Conservation (phyloP, 2,329 filamentous ascomycete genomes). For the Colletotrichum cereale region DNA sequence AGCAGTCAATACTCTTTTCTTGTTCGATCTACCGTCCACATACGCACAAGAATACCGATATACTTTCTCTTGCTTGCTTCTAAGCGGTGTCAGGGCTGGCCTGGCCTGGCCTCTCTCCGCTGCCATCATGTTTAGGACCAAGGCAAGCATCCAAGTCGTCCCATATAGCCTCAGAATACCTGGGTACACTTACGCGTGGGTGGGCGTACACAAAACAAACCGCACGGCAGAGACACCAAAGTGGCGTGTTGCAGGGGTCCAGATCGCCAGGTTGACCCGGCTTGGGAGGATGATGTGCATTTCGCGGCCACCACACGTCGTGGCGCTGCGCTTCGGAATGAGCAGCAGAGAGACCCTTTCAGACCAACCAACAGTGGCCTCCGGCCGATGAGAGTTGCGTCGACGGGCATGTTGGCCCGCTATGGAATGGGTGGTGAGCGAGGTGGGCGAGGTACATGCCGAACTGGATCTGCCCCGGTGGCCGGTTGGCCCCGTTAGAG, state of each 20-base stretch:
- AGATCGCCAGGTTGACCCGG: conserved; percentile 20
- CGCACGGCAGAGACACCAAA: conserved; percentile 30
- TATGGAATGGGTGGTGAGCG: conserved; percentile 2
- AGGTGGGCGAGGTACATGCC: conserved; percentile 10
- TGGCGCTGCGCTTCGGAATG: conserved; percentile 20
- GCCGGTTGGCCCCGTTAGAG: not conserved
- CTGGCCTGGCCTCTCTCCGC: conserved; percentile 18
- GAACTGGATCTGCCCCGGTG: not conserved
- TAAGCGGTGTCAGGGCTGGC: conserved; percentile 2
- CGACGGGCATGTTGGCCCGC: not conserved
- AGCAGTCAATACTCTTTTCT: conserved; percentile 6
- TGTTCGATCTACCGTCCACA: conserved; percentile 7
- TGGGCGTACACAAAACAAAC: conserved; percentile 20
- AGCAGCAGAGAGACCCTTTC: conserved; percentile 11
- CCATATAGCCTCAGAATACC: not conserved
- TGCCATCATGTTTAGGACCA: conserved; percentile 26
- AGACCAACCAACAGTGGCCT: not conserved
- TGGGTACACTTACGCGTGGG: not conserved
- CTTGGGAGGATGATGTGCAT: conserved; percentile 28
- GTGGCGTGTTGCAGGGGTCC: conserved; percentile 34
- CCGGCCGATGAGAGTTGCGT: not conserved
- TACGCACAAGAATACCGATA: not conserved
- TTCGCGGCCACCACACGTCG: conserved; percentile 20
- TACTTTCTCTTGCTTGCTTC: conserved; percentile 2
- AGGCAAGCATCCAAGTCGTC: conserved; percentile 31